Evolutionary conservation across 768 basidiomycete species (phyloP), one percentile per base, ranked within the genome.

Genomic region (Glaciozyma martinii): DNA sequence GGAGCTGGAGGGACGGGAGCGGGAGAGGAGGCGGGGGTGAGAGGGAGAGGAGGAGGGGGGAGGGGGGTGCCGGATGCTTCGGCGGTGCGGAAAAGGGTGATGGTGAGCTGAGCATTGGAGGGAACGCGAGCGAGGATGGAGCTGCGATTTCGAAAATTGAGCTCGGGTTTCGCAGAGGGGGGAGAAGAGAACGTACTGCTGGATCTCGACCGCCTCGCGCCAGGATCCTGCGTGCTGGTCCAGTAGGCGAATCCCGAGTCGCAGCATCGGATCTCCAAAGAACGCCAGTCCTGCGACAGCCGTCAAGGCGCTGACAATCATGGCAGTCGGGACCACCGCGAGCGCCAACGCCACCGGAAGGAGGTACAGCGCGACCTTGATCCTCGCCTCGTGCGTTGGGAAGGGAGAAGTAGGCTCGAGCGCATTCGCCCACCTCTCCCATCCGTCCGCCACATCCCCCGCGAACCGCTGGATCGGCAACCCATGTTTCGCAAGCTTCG

Each of bases 131-230:
- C 29, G 43, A 58, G 56, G n/a, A 58, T 43, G 25, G 56, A 58
- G 29, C 43, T 58, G 42, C 16, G 32, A 5, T 32, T 12, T 3
- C 30, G 27, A 23, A 54, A 16, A 29, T 54, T 32, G 23, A 19
- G 33, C n/a, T 32, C 37, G 55, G 1, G 10, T 25, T 37, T 21
- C 23, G 33, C 23, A 18, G 23, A 23, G 23, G 37, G 10, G n/a
- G 37, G 37, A 40, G 23, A 56, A 12, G 10, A 33, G 37, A n/a
- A n/a, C 55, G 33, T 33, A 56, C 55, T 56, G 32, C 37, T 42
- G 56, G 8, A 58, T 29, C 42, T 58, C n/a, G 42, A 58, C 18
- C 25, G 56, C 56, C 21, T 58, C 56, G 27, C 43, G 42, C 56
- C 56, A 58, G 15, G 13, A 13, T 15, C n/a, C 9, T 29, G 8